Conservation (phyloP, 805 yeast genomes). For the Debaryomyces hansenii region DNA sequence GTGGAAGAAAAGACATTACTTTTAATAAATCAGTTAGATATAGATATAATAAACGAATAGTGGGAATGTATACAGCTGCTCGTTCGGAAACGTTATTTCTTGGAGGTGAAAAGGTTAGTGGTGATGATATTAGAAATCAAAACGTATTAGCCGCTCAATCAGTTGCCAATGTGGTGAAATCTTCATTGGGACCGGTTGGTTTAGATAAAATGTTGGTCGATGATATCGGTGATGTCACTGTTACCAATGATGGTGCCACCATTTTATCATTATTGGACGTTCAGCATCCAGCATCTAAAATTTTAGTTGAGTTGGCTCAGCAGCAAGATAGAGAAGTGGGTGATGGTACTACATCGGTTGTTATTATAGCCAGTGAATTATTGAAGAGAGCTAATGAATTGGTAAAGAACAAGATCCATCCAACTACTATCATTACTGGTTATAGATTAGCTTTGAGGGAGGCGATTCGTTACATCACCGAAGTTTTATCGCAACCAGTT, state of each 20-base stretch:
- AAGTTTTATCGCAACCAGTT: conserved; percentile 79
- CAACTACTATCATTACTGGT: conserved; percentile 96
- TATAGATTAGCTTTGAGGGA: conserved; percentile 91
- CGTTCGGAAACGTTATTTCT: conserved; percentile 92
- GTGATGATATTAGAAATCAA: conserved; percentile 95
- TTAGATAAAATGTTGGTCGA: conserved; percentile 98
- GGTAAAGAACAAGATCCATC: conserved; percentile 92
- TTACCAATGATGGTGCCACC: conserved; percentile 98
- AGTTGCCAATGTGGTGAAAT: conserved; percentile 80
- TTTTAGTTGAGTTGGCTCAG: conserved; percentile 93
- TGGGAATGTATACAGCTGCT: conserved; percentile 63
- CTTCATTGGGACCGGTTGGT: conserved; percentile 97
- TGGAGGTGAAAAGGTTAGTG: conserved; percentile 94
- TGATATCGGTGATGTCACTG: conserved; percentile 98
- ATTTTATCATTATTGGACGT: conserved; percentile 87
- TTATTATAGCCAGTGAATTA: conserved; percentile 90
- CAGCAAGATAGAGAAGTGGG: conserved; percentile 99
- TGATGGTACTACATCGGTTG: conserved; percentile 97
- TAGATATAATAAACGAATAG: background rate
- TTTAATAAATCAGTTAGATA: background rate
- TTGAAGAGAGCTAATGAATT: conserved; percentile 90
- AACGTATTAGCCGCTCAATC: conserved; percentile 92
- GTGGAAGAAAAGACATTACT: background rate
- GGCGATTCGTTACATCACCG: conserved; percentile 82
- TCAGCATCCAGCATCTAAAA: conserved; percentile 98